These are phyloP conservation scores for Umbelopsis sp. DNA, from an alignment of 192 early-diverging fungal genomes.

Conservation along the genomic window DNA sequence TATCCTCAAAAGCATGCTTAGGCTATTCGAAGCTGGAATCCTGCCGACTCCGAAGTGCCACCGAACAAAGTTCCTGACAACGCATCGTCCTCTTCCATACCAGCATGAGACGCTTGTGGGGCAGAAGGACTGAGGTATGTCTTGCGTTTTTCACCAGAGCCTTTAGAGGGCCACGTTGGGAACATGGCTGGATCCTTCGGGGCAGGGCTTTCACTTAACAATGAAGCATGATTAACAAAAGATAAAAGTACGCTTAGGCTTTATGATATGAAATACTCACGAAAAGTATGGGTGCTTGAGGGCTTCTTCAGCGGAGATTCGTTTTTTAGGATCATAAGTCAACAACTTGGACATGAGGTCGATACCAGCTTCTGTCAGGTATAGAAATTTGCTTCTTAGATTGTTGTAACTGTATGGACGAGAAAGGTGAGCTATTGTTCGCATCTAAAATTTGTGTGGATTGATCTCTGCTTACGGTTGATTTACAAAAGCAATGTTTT, in stretches of 20 bases:
- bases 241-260: neutral
- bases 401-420: constrained; percentile 38
- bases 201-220: constrained; percentile 68
- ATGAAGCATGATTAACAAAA: neutral
- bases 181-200: constrained; percentile 95
- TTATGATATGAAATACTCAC: constrained; percentile 34
- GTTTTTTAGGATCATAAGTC: constrained; percentile 78
- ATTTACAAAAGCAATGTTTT: constrained; percentile 73
- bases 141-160: constrained; percentile 51
- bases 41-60: constrained; percentile 54
- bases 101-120: constrained; percentile 60
- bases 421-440: neutral
- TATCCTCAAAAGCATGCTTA: neutral
- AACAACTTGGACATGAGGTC: constrained; percentile 80
- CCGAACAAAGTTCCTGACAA: constrained; percentile 54
- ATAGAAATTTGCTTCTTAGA: constrained; percentile 51
- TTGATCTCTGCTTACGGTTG: constrained; percentile 52
- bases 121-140: constrained; percentile 55
- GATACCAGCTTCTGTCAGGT: constrained; percentile 74
- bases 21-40: constrained; percentile 56
- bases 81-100: constrained; percentile 46
- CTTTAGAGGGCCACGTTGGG: constrained; percentile 89
- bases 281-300: constrained; percentile 89
- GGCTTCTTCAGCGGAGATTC: constrained; percentile 92
- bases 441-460: neutral